Evolutionary conservation across 176 grass and related monocot species (phyloP).

Genomic region (Tillandsia fasciculata): DNA sequence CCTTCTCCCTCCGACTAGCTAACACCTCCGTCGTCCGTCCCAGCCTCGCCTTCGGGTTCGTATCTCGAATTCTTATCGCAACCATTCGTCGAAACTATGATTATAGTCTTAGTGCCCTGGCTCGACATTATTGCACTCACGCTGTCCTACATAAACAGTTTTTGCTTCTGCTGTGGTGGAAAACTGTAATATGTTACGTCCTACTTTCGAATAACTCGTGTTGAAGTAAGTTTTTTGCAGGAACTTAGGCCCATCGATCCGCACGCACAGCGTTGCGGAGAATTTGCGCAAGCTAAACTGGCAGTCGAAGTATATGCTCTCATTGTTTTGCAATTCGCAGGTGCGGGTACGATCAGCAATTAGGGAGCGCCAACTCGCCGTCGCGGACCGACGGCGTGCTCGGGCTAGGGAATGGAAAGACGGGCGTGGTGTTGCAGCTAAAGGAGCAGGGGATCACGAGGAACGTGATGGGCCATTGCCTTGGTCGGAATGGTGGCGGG

Average conservation of each 20-base stretch:
- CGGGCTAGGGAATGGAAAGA: slow-evolving; percentile 63
- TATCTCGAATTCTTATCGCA: neutral
- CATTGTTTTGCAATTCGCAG: slow-evolving; percentile 29
- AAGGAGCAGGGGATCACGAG: slow-evolving; percentile 73
- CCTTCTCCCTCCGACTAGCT: slow-evolving; percentile 41
- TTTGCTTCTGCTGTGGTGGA: too few species aligned
- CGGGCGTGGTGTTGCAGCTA: slow-evolving; percentile 77
- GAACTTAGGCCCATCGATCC: too few species aligned
- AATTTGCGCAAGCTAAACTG: neutral
- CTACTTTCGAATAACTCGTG: too few species aligned
- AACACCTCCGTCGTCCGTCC: slow-evolving; percentile 56
- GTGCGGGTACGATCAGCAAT: slow-evolving; percentile 83
- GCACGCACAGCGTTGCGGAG: neutral
- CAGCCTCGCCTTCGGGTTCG: slow-evolving; percentile 66
- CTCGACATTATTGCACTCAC: too few species aligned
- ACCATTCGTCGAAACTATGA: too few species aligned
- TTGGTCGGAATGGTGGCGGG: slow-evolving; percentile 61
- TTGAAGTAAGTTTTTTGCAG: too few species aligned
- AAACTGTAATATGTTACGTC: too few species aligned
- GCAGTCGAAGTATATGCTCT: neutral
- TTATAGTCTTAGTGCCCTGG: too few species aligned
- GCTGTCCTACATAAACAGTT: too few species aligned
- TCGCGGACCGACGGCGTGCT: slow-evolving; percentile 63
- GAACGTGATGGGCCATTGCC: slow-evolving; percentile 91
- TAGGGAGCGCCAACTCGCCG: slow-evolving; percentile 25